Conservation (phyloP, 768 basidiomycete genomes). For the Amanita rimosa region DNA sequence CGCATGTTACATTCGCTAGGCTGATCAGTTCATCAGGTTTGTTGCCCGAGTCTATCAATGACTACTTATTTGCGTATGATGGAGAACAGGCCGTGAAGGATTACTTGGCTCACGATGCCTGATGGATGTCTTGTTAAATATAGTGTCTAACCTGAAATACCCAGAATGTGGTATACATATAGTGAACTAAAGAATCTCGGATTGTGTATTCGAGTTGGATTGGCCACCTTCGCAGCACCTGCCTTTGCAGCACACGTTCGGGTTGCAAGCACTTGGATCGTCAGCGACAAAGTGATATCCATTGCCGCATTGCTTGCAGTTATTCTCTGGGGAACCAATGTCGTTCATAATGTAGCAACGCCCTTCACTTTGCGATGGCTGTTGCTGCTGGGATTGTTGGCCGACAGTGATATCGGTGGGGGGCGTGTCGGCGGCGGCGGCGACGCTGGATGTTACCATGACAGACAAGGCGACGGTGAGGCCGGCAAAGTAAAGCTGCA, state of each 20-base stretch:
- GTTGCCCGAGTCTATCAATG: conserved; percentile 19
- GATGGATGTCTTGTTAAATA: background rate
- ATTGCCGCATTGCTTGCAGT: background rate
- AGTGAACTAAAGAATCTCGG: background rate
- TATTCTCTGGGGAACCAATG: background rate
- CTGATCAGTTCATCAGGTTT: conserved; percentile 12
- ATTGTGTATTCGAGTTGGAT: background rate
- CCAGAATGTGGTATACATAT: background rate
- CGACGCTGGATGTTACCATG: background rate
- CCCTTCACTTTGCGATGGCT: background rate
- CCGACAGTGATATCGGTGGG: too few relatives aligned
- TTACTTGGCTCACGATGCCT: conserved; percentile 10
- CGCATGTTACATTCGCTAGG: background rate
- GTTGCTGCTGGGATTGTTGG: background rate
- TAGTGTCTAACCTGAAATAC: too few relatives aligned
- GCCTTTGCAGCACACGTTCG: background rate
- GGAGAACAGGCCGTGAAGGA: conserved; percentile 14
- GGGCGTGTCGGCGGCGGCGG: background rate
- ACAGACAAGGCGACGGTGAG: background rate
- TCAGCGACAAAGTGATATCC: background rate
- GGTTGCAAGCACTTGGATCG: background rate
- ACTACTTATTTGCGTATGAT: conserved; percentile 17
- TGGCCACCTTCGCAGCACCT: background rate
- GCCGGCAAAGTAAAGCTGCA: background rate
- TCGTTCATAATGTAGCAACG: background rate